These are phyloP conservation scores for Vaccinium myrtillus DNA, from an alignment of 148 eudicot genomes.

Conservation along the genomic window DNA sequence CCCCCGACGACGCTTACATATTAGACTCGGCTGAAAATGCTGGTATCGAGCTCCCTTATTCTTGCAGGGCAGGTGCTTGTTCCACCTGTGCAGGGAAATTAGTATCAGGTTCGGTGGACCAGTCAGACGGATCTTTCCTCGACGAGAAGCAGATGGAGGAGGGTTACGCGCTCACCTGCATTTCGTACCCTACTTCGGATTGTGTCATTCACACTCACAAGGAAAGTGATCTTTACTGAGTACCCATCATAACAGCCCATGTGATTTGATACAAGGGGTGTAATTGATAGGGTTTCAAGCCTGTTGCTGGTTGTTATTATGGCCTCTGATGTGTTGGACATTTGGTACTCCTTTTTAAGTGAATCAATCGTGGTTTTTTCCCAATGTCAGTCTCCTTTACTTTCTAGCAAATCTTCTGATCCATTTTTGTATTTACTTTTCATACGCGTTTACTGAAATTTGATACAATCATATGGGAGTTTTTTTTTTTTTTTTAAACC, in stretches of 20 bases:
- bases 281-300: not conserved
- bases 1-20: constrained; percentile 63
- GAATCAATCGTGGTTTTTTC: not conserved
- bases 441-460: too few species aligned
- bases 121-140: constrained; percentile 80
- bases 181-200: constrained; percentile 66
- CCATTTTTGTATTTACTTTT: not conserved
- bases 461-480: too few species aligned
- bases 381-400: not conserved
- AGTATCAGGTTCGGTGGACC: constrained; percentile 55
- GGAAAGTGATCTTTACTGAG: constrained; percentile 66
- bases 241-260: not conserved
- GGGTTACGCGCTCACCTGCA: constrained; percentile 72
- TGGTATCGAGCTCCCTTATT: constrained; percentile 71
- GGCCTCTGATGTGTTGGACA: not conserved
- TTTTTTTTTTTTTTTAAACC: too few species aligned
- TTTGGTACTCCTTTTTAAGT: not conserved
- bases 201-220: constrained; percentile 81
- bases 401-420: not conserved
- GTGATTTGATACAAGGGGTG: not conserved
- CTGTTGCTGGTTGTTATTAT: not conserved
- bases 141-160: constrained; percentile 58
- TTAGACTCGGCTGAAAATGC: constrained; percentile 71
- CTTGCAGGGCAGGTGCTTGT: constrained; percentile 87
- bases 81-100: constrained; percentile 75